These are phyloP conservation scores for Periconia digitata DNA, from an alignment of 2,329 filamentous ascomycete genomes.

Conservation along the genomic window DNA sequence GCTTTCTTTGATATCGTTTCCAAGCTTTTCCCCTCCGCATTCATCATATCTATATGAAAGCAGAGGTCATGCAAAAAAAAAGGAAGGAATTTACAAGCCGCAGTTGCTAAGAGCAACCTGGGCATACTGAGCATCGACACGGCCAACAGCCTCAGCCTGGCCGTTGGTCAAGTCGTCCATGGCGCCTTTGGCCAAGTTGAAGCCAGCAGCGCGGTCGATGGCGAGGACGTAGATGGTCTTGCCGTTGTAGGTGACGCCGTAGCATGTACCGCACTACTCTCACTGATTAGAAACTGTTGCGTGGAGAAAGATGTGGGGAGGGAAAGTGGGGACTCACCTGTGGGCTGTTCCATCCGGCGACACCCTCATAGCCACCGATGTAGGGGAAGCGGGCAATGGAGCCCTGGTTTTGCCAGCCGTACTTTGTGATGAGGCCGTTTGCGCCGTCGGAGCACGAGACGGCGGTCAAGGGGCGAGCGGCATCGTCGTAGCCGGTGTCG, in stretches of 20 bases:
- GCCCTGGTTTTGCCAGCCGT: slow-evolving; percentile 57
- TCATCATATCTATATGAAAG: too few relatives aligned
- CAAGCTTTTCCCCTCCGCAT: too few relatives aligned
- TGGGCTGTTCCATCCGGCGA: slow-evolving; percentile 49
- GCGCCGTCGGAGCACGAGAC: slow-evolving; percentile 69
- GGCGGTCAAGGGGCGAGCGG: slow-evolving; percentile 54
- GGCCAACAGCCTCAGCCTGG: slow-evolving; percentile 48
- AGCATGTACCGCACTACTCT: slow-evolving; percentile 57
- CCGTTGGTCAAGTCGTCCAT: slow-evolving; percentile 54
- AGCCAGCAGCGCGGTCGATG: slow-evolving; percentile 51
- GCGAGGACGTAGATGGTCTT: slow-evolving; percentile 53
- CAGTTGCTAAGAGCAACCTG: slow-evolving; percentile 44
- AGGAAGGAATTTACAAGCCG: not conserved
- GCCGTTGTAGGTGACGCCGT: slow-evolving; percentile 51
- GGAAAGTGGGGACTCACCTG: slow-evolving; percentile 20
- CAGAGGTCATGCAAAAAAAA: not conserved
- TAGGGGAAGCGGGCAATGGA: slow-evolving; percentile 50
- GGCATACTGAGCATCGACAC: slow-evolving; percentile 45
- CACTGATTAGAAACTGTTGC: too few relatives aligned
- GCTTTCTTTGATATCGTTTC: not conserved
- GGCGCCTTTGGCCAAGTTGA: slow-evolving; percentile 53
- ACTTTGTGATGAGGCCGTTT: slow-evolving; percentile 66
- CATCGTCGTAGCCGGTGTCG: slow-evolving; percentile 70
- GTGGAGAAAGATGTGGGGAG: slow-evolving; percentile 8
- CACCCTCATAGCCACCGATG: slow-evolving; percentile 53